These are phyloP conservation scores for Vigna nakashimae DNA, from an alignment of 306 rosid species.

Conservation along the genomic window DNA sequence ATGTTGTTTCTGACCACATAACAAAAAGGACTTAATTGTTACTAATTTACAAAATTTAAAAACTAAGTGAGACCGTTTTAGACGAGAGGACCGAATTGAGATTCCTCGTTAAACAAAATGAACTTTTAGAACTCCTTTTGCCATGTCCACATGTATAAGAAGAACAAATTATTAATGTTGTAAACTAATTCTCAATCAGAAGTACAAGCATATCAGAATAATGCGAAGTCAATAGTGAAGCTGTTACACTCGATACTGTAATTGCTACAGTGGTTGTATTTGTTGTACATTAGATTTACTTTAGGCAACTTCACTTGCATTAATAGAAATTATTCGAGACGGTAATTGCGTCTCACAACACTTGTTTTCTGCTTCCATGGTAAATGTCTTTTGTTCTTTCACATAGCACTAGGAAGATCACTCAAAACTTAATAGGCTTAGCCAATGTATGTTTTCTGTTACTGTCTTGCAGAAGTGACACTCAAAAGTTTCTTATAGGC, in stretches of 20 bases:
- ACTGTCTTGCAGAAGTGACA: not conserved
- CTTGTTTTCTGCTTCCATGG: constrained; percentile 1
- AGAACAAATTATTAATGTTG: too few species aligned
- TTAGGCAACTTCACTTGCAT: constrained; percentile 6
- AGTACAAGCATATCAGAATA: not conserved
- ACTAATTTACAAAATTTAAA: too few species aligned
- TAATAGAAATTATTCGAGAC: constrained; percentile 25
- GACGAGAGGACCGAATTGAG: too few species aligned
- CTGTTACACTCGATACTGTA: not conserved
- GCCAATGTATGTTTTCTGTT: not conserved
- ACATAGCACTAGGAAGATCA: not conserved
- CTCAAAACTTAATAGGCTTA: constrained; percentile 1
- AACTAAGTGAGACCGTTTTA: too few species aligned
- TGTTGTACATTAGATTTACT: not conserved
- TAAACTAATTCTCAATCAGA: not conserved
- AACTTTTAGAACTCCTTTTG: too few species aligned
- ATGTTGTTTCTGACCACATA: too few species aligned
- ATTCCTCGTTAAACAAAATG: too few species aligned
- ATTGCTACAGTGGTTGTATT: not conserved
- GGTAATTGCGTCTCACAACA: constrained; percentile 5
- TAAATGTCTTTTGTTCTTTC: not conserved
- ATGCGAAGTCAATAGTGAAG: not conserved
- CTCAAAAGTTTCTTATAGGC: constrained; percentile 49
- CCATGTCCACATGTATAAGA: not conserved
- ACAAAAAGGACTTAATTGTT: too few species aligned